phyloP scores from a whole-genome alignment of 495 filamentous ascomycete species.

The Oidiodendron maius region DNA sequence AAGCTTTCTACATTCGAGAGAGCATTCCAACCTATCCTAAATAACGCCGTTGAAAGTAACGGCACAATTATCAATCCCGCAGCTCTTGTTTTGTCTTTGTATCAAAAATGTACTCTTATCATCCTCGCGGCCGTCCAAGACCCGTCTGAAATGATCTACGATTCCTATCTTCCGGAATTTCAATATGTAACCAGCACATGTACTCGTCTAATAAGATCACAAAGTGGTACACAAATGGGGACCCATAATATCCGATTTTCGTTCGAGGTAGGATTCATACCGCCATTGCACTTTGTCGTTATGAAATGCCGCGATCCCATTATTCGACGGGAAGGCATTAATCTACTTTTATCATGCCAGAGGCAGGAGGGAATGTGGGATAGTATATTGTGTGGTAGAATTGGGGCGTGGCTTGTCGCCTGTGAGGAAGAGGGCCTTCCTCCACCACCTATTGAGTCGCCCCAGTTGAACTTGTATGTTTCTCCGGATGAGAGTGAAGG shows the following conservation, averaged over 20 bases:
- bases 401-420: conserved; percentile 12
- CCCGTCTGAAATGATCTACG: conserved; percentile 18
- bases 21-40: conserved; percentile 16
- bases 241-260: conserved; percentile 30
- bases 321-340: conserved; percentile 36
- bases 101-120: conserved; percentile 10
- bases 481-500: not conserved
- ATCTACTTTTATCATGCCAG: conserved; percentile 28
- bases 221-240: conserved; percentile 2
- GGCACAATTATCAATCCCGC: conserved; percentile 11
- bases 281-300: conserved; percentile 31
- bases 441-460: conserved; percentile 71
- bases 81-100: conserved; percentile 15
- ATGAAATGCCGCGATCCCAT: conserved; percentile 38
- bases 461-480: not conserved
- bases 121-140: conserved; percentile 2
- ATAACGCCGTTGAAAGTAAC: conserved; percentile 4
- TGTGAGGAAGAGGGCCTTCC: conserved; percentile 44
- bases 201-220: conserved; percentile 3
- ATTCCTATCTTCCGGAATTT: conserved; percentile 16
- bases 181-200: conserved; percentile 15
- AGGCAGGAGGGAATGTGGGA: conserved; percentile 48
- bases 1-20: conserved; percentile 9
- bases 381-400: conserved; percentile 13
- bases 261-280: conserved; percentile 50